A percentile compares a stretch with the other conserved stretches of the same genome.
phyloP scores from a whole-genome alignment of 108 stramenopile genomes.

The Cylindrotheca fusiformis region DNA sequence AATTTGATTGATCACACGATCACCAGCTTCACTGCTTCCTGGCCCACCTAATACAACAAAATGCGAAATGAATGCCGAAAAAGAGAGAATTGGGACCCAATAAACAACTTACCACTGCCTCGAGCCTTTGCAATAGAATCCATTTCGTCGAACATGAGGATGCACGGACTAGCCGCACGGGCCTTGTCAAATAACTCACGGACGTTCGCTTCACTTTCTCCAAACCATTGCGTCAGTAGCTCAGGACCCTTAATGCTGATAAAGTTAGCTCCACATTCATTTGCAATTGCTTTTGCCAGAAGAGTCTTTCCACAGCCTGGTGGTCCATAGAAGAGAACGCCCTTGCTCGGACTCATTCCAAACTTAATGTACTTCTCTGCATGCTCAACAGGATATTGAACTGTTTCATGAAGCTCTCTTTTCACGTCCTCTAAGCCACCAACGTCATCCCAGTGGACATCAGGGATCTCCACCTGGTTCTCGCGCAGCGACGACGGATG shows the following conservation, averaged over 20 bases:
- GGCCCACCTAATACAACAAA: slow-evolving; percentile 43
- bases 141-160: slow-evolving; percentile 99
- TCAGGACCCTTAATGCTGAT: slow-evolving; percentile 97
- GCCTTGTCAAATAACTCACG: slow-evolving; percentile 93
- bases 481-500: slow-evolving; percentile 93
- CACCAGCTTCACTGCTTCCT: slow-evolving; percentile 92
- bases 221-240: slow-evolving; percentile 96
- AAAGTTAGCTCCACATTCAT: slow-evolving; percentile 97
- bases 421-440: slow-evolving; percentile 99
- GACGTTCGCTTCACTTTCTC: slow-evolving; percentile 97
- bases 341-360: slow-evolving; percentile 90
- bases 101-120: slow-evolving; percentile 64
- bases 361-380: slow-evolving; percentile 90
- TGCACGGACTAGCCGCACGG: slow-evolving; percentile 85
- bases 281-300: slow-evolving; percentile 98
- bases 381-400: slow-evolving; percentile 97
- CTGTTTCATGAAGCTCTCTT: slow-evolving; percentile 96
- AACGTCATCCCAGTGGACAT: slow-evolving; percentile 98
- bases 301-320: slow-evolving; percentile 95
- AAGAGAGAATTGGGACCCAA: slow-evolving; percentile 1
- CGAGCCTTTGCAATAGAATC: slow-evolving; percentile 94
- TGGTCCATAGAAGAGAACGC: slow-evolving; percentile 95
- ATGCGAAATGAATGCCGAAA: not conserved
- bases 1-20: slow-evolving; percentile 98
- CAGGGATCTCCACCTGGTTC: slow-evolving; percentile 91